Evolutionary conservation across 768 basidiomycete genomes (phyloP).

Genomic region (Mycena latifolia): DNA sequence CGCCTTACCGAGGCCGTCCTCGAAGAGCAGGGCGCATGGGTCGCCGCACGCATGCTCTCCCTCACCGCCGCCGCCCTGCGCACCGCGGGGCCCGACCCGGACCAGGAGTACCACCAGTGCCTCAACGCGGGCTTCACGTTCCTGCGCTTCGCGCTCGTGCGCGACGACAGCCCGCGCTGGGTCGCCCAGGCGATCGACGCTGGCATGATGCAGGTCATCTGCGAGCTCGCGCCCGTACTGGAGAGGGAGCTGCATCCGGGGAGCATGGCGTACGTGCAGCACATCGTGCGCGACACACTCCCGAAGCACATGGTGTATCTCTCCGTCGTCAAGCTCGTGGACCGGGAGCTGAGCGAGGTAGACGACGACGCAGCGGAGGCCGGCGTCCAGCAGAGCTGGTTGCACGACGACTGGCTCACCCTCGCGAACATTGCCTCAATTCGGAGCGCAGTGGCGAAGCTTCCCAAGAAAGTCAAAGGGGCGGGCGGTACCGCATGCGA

Average conservation of each 20-base stretch:
- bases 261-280: background rate
- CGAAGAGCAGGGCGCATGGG: constrained; percentile 20
- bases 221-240: constrained; percentile 7
- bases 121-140: constrained; percentile 23
- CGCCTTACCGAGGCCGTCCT: constrained; percentile 23
- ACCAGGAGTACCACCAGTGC: constrained; percentile 6
- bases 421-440: constrained; percentile 3
- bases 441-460: constrained; percentile 19
- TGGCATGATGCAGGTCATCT: constrained; percentile 17
- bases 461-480: constrained; percentile 14
- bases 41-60: constrained; percentile 18
- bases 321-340: constrained; percentile 22
- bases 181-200: constrained; percentile 28
- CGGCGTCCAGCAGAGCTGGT: constrained; percentile 9
- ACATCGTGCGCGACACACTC: constrained; percentile 17
- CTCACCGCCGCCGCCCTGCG: constrained; percentile 4
- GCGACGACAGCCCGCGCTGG: constrained; percentile 23
- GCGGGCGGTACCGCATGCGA: constrained; percentile 5
- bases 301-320: constrained; percentile 27
- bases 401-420: constrained; percentile 18
- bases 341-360: constrained; percentile 19
- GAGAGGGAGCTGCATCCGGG: constrained; percentile 3
- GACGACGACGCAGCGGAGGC: background rate
- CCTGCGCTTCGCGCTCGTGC: constrained; percentile 20
- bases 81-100: background rate